Evolutionary conservation across 2,329 filamentous ascomycete species (phyloP), one percentile per base, ranked within the genome.

Genomic region (Xylaria sp.): DNA sequence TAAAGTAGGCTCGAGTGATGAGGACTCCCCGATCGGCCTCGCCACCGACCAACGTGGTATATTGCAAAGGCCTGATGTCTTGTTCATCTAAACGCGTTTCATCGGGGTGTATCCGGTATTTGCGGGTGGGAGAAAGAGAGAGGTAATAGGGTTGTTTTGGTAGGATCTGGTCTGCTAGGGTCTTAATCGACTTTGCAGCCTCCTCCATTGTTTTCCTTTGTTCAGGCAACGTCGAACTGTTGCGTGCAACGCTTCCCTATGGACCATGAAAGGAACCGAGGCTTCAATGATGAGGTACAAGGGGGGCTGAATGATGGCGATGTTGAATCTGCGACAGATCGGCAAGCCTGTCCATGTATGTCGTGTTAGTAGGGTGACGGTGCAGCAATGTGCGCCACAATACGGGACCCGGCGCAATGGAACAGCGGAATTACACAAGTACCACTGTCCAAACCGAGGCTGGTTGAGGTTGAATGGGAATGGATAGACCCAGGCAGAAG

Each of bases 1-100:
- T 82, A 76, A 84, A 86, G 70, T 84, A 83, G 47, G 84, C 79
- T 63, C 84, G 79, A 19, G 85, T 87, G 61, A 85, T 73, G 66
- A 87, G 80, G 45, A 86, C 76, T 64, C 85, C 85, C 70, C 85
- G 84, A 68, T 87, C 84, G 62, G 82, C 83, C 69, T 86, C 83
- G 63, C 83, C 65, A 42, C 53, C 84, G 51, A 87, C 72, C 61
- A 84, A 82, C 23, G 85, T 87, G 67, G 80, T 81, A 75, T 87
- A 87, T 70, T 87, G 84, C 7, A 87, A 77, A 21, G 78, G 80
- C 63, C 77, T 78, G 61, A 77, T 76, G 49, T 82, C 78, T 75
- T 82, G 82, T 75, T 84, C 82, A 72, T 84, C 82, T 68, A 77
- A 73, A 61, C 74, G 72, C 65, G 76, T 75, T 42, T 74, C 69